Evolutionary conservation across 2,329 filamentous ascomycete species (phyloP).

Genomic region (Aulographum hederae): DNA sequence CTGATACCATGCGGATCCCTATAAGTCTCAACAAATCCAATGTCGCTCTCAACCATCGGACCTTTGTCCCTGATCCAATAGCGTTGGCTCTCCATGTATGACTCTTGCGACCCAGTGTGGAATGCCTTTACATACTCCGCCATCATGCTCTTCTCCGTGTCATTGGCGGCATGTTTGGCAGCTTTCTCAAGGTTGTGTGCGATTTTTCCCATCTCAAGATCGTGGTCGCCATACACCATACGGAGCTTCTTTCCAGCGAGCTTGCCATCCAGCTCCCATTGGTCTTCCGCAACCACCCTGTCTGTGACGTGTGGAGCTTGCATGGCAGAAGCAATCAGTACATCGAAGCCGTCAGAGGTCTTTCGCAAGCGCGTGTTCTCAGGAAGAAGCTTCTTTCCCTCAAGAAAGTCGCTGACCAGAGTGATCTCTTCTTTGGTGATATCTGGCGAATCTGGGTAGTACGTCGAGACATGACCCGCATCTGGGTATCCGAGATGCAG

Average conservation of each 20-base stretch:
- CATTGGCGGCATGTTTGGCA: constrained; percentile 26
- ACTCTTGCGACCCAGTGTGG: constrained; percentile 28
- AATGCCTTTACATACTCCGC: constrained; percentile 31
- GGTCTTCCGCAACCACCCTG: constrained; percentile 23
- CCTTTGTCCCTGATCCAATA: constrained; percentile 35
- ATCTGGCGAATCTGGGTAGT: constrained; percentile 29
- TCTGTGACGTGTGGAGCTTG: constrained; percentile 19
- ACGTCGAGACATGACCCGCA: constrained; percentile 28
- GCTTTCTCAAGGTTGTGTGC: constrained; percentile 26
- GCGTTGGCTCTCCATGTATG: constrained; percentile 31
- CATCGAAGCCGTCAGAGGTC: constrained; percentile 23
- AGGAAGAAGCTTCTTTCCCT: constrained; percentile 24
- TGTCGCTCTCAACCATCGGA: constrained; percentile 31
- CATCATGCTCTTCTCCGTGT: constrained; percentile 25
- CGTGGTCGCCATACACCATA: constrained; percentile 27
- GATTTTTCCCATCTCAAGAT: constrained; percentile 27
- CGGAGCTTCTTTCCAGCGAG: constrained; percentile 26
- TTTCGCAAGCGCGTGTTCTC: constrained; percentile 32
- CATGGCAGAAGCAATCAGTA: constrained; percentile 28
- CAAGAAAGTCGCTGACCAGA: constrained; percentile 26
- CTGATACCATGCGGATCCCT: constrained; percentile 34
- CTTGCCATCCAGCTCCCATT: constrained; percentile 24
- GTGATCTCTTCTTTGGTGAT: constrained; percentile 30
- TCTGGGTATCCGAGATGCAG: constrained; percentile 32
- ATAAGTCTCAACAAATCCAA: constrained; percentile 37